Base-by-base conservation (phyloP, 1,284 basidiomycete genomes). In the Microbotryum violaceum region DNA sequence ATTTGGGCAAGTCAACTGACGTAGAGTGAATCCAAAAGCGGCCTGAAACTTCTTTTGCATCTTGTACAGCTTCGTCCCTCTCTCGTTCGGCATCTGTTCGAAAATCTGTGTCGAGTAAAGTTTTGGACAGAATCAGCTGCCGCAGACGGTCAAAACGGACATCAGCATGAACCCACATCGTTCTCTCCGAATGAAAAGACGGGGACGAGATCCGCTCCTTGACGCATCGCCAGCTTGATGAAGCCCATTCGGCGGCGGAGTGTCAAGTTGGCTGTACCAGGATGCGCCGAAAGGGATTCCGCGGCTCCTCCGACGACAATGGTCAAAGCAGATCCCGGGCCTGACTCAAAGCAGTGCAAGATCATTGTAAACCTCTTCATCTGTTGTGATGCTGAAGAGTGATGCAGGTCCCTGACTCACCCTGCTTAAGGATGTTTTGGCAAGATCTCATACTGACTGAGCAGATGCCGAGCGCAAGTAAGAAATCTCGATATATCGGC, bases 171-270 rank as follows among this genome's bases (percentile, higher is more conserved):
- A 79, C 86, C 71, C 65, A 91, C 91, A 74, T 98, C 94, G 75
- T 98, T 98, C 79, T 98, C 94, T 21, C 94, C 94, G 71, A 98
- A 98, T 1, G 90, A 92, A 73, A 96, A 96, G 1, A 94, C 91
- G 0, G 92, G 93, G 0, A 97, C 92, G 9, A 97, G 80, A 71
- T 91, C 88, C 49, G 92, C 92, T 85, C 94, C 94, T 73, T 93
- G 85, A 62, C 88, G 85, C 58, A 99, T 92, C 1, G 94, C 96
- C 62, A 98, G 77, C 77, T 97, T 97, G 76, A 99, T 93, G 73
- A 99, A 99, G 0, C 93, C 67, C 37, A 70, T 57, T 44, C 74
- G 61, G 37, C 65, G 85, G 74, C 85, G 82, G 65, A 99, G 76
- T 2, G 93, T 97, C 74, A 98, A 76, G 78, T 97, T 91, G 48